A percentile compares a stretch with the other conserved stretches of the same genome.
Evolutionary conservation across 495 filamentous ascomycete species (phyloP).

Genomic region (Aspergillus affinis): DNA sequence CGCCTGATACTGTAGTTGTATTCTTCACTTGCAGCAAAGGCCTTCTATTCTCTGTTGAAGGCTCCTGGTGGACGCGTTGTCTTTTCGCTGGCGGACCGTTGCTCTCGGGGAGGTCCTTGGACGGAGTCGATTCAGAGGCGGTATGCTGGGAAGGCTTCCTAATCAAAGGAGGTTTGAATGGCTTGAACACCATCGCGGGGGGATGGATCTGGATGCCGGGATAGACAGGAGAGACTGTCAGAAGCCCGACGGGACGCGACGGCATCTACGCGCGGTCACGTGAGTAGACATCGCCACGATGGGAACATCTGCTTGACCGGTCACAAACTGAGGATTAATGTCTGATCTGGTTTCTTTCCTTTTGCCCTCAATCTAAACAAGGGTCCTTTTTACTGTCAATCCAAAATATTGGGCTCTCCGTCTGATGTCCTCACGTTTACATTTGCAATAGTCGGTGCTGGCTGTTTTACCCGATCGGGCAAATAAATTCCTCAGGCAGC

Average conservation of each 20-base stretch:
- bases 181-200: slow-evolving; percentile 46
- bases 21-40: slow-evolving; percentile 38
- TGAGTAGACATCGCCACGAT: neutral
- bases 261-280: neutral
- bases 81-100: slow-evolving; percentile 31
- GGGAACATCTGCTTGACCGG: neutral
- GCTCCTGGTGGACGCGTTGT: slow-evolving; percentile 25
- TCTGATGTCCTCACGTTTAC: neutral
- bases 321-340: neutral
- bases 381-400: no score
- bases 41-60: slow-evolving; percentile 19
- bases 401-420: neutral
- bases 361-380: no score
- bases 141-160: slow-evolving; percentile 27
- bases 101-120: slow-evolving; percentile 9
- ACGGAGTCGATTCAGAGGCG: neutral
- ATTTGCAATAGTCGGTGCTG: neutral
- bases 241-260: neutral
- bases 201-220: slow-evolving; percentile 1
- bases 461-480: neutral
- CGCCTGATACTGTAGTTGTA: slow-evolving; percentile 12
- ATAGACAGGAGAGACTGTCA: neutral
- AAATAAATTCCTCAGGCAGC: neutral
- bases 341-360: no score
- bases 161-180: slow-evolving; percentile 45